Evolutionary conservation across 139 green algal species (phyloP), one percentile per base, ranked within the genome.

Genomic region (Chlamydomonas asymmetrica): DNA sequence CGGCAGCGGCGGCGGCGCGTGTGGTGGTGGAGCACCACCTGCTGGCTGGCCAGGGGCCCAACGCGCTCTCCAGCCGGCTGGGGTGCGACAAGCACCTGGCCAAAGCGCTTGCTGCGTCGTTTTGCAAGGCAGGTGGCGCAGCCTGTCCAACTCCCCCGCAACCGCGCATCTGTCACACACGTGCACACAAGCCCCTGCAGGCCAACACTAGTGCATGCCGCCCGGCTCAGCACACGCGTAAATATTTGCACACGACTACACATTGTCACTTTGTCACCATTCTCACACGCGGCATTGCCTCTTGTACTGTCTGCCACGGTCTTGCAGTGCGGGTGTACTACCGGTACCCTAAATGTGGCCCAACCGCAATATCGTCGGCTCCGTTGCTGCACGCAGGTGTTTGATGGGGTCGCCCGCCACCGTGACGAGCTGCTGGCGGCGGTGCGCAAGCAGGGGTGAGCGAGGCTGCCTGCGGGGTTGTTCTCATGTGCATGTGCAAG

Each of bases 311-410:
- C 18, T 1, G 22, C 2, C 1, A 59, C 41, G 25, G 41, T 77
- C 75, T 81, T 66, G 75, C 64, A 18, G 39, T 29, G 22, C 43
- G 54, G 43, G 29, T 57, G 54, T 16, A 49, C 3, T 29, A 65
- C 20, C 34, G 39, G 31, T 27, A 40, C 7, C 18, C 40, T 57
- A 40, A 27, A 57, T 27, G 38, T 25, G 75, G 56, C 4, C 39
- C 66, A 37, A 81, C 75, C 57, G 59, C 48, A 23, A 66, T 66
- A 34, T 56, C 75, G 34, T 63, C 69, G 57, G 56, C 69, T 57
- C 57, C 71, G 40, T 23, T 75, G 57, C 20, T 81, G 75, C 75
- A 34, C 75, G 22, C 59, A 43, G 43, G 66, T 66, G 25, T 81
- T 81, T n/a, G 66, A 66, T 6, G 57, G 57, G 27, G 39, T 81